phyloP scores from a whole-genome alignment of 306 rosid genomes.

The Trifolium dubium region DNA sequence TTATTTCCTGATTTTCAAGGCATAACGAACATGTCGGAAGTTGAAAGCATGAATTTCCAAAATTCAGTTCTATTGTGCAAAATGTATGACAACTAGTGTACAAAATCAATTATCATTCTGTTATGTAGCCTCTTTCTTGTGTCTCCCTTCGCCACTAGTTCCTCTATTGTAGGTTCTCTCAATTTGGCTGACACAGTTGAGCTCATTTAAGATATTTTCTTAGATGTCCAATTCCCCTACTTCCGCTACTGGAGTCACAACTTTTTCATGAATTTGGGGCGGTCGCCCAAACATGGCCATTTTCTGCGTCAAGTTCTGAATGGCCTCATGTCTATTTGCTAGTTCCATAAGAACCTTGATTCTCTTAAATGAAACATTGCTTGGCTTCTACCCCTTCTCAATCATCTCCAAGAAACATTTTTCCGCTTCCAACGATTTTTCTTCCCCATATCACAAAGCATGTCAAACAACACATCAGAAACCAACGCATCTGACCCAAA shows the following conservation, averaged over 20 bases:
- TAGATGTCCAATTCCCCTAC: not conserved
- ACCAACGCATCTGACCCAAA: constrained; percentile 80
- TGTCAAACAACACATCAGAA: constrained; percentile 84
- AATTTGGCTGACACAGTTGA: not conserved
- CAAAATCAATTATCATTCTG: not conserved
- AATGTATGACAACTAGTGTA: not conserved
- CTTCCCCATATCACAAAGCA: constrained; percentile 90
- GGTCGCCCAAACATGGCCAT: constrained; percentile 62
- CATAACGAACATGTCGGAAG: constrained; percentile 2
- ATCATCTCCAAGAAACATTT: constrained; percentile 86
- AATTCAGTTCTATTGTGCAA: constrained; percentile 8
- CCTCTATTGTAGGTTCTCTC: not conserved
- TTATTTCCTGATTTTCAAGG: constrained; percentile 10
- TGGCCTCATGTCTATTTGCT: constrained; percentile 69
- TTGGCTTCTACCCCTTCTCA: constrained; percentile 88
- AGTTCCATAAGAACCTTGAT: constrained; percentile 89
- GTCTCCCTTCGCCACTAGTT: not conserved
- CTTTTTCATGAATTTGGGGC: constrained; percentile 42
- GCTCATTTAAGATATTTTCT: not conserved
- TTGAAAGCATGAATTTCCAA: not conserved
- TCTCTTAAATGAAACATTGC: constrained; percentile 75
- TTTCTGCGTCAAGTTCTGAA: constrained; percentile 66
- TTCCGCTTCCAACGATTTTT: constrained; percentile 77
- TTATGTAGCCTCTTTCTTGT: not conserved
- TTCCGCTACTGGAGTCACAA: not conserved